These are phyloP conservation scores for Cyclotella distinguenda DNA, from an alignment of 108 stramenopile genomes.

Conservation along the genomic window DNA sequence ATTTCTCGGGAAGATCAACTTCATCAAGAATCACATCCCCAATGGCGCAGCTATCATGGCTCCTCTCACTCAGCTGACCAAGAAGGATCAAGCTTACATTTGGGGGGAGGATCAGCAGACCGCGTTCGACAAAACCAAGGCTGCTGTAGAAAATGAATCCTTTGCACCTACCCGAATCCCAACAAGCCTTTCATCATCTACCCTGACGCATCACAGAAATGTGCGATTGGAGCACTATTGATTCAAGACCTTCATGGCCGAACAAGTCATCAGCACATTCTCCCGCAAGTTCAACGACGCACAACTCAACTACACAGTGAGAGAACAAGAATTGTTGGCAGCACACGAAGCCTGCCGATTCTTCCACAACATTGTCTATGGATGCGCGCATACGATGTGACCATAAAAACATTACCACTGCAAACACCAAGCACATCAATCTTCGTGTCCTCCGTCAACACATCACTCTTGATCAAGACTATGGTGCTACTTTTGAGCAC, in stretches of 20 bases:
- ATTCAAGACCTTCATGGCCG: slow-evolving; percentile 18
- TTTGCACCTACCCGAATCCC: slow-evolving; percentile 37
- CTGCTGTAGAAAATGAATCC: neutral
- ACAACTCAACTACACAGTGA: slow-evolving; percentile 43
- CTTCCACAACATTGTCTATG: slow-evolving; percentile 11
- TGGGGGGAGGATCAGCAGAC: slow-evolving; percentile 4
- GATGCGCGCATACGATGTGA: slow-evolving; percentile 8
- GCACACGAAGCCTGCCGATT: slow-evolving; percentile 25
- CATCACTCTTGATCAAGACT: slow-evolving; percentile 4
- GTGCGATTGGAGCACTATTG: slow-evolving; percentile 47
- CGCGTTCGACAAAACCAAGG: slow-evolving; percentile 1
- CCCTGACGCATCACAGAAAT: slow-evolving; percentile 39
- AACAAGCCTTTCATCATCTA: slow-evolving; percentile 36
- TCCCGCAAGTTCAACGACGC: slow-evolving; percentile 32
- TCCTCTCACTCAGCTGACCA: slow-evolving; percentile 27
- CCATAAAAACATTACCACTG: slow-evolving; percentile 2
- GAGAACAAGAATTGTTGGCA: slow-evolving; percentile 44
- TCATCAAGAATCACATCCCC: slow-evolving; percentile 36
- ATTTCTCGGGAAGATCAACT: slow-evolving; percentile 34
- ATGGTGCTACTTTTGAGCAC: neutral
- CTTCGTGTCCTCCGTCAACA: neutral
- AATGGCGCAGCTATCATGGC: slow-evolving; percentile 17
- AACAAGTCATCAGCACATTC: slow-evolving; percentile 21
- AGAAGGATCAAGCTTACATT: slow-evolving; percentile 6
- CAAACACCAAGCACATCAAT: neutral